Base-by-base conservation (phyloP, 1,284 basidiomycete species). In the Mycena citricolor region DNA sequence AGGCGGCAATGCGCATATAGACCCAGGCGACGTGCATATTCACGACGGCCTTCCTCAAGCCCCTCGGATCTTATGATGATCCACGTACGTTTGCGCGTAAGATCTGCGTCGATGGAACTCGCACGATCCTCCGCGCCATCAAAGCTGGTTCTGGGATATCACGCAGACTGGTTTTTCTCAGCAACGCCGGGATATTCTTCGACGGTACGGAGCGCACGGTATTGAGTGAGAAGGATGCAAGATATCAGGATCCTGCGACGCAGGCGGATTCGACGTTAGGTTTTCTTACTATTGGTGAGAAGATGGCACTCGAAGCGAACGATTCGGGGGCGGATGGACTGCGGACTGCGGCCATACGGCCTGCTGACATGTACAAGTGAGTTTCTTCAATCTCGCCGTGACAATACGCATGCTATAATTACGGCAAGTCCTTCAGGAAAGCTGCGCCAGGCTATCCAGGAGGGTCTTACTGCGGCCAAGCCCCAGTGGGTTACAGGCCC, bases 291-390 rank as follows among this genome's bases (percentile, higher is more conserved):
- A 10, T 24, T 8, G 44, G 20, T 10, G 49, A 51, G 29, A 32
- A 39, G 16, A 45, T 50, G 34, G 48, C 46, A 31, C 43, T 45
- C 4, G 39, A 36, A 21, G 41, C 35, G 29, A 46, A 46, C 39
- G n/a, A n/a, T n/a, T n/a, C n/a, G n/a, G 44, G 44, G 12, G 8
- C 39, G 10, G 41, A 46, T 25, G 33, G 11, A 4, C 32, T 51
- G 19, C 25, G 32, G 4, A 51, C 49, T 8, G 40, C 40, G 3
- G 44, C 39, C 0, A 43, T 51, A 4, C 44, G 49, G 1, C 49
- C 49, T 5, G 44, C 49, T 8, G 8, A 12, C 16, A 2, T 20
- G 7, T 46, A 32, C 19, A 44, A 44, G 48, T 50, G 5, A 13
- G 43, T 31, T 11, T 11, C n/a, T n/a, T 14, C 19, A 4, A 6